Percentiles rank a stretch among this genome's conserved stretches.
Evolutionary conservation across 2,329 filamentous ascomycete species (phyloP).

Genomic region (Monascus ruber): DNA sequence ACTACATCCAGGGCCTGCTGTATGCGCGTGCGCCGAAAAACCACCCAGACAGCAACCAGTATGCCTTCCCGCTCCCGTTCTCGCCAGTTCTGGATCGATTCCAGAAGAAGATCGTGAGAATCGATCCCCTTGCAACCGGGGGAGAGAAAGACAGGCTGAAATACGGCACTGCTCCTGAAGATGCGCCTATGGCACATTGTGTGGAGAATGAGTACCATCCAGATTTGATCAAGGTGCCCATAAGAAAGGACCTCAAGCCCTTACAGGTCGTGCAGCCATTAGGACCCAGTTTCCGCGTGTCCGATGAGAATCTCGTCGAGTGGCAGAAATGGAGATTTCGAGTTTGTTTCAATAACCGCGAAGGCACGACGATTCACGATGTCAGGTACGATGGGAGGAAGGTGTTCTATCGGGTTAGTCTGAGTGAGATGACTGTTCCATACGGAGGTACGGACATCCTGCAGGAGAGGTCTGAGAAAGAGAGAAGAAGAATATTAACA

Average conservation of each 20-base stretch:
- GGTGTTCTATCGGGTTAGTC: conserved; percentile 31
- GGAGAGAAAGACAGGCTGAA: conserved; percentile 28
- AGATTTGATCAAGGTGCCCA: conserved; percentile 12
- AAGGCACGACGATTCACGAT: conserved; percentile 33
- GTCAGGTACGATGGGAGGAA: conserved; percentile 28
- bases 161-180: conserved; percentile 12
- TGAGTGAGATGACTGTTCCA: conserved; percentile 36
- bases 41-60: conserved; percentile 4
- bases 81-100: conserved; percentile 1
- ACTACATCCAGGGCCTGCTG: background rate
- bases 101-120: conserved; percentile 1
- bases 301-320: conserved; percentile 14
- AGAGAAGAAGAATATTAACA: too few species aligned
- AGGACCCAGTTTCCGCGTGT: conserved; percentile 21
- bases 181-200: conserved; percentile 21
- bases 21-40: conserved; percentile 3
- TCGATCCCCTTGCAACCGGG: conserved; percentile 29
- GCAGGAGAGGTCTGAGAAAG: too few species aligned
- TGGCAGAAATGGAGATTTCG: conserved; percentile 37
- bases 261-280: conserved; percentile 26
- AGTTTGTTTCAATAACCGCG: conserved; percentile 36
- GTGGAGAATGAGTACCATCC: conserved; percentile 25
- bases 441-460: conserved; percentile 17
- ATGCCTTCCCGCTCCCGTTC: conserved; percentile 3
- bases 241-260: conserved; percentile 25